These are phyloP conservation scores for Mentha longifolia DNA, from an alignment of 257 asterid genomes.

Conservation along the genomic window DNA sequence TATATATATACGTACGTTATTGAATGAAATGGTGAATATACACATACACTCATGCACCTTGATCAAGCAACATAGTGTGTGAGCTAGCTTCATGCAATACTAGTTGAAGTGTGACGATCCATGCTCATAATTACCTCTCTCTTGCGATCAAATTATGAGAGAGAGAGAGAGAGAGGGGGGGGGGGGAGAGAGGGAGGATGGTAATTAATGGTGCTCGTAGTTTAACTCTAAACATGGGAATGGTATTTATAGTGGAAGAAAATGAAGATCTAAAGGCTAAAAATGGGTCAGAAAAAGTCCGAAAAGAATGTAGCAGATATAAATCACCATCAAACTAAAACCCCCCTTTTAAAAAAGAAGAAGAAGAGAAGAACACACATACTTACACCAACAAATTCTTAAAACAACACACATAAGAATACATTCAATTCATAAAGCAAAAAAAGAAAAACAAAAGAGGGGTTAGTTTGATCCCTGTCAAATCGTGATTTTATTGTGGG, in stretches of 20 bases:
- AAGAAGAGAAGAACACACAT: neutral
- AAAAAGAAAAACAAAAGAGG: neutral
- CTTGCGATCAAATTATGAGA: neutral
- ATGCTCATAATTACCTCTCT: neutral
- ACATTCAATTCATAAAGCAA: neutral
- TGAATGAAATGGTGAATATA: neutral
- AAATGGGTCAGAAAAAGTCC: slow-evolving; percentile 41
- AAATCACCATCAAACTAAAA: neutral
- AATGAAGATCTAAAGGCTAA: slow-evolving; percentile 36
- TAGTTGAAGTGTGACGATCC: neutral
- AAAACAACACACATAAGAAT: neutral
- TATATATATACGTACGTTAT: neutral
- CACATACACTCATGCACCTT: neutral
- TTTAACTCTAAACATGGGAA: neutral
- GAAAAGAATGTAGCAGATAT: neutral
- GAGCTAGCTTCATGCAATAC: slow-evolving; percentile 2
- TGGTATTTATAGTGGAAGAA: slow-evolving; percentile 1
- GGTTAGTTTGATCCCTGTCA: neutral
- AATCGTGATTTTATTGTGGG: slow-evolving; percentile 29
- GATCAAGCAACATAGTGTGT: neutral
- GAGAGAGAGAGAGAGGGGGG: slow-evolving; percentile 9
- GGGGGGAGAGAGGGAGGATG: too few species aligned
- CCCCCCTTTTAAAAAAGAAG: slow-evolving; percentile 14
- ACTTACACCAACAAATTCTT: neutral
- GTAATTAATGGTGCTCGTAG: neutral